phyloP scores from a whole-genome alignment of 805 yeast species.

The Ogataea salicorniae region DNA sequence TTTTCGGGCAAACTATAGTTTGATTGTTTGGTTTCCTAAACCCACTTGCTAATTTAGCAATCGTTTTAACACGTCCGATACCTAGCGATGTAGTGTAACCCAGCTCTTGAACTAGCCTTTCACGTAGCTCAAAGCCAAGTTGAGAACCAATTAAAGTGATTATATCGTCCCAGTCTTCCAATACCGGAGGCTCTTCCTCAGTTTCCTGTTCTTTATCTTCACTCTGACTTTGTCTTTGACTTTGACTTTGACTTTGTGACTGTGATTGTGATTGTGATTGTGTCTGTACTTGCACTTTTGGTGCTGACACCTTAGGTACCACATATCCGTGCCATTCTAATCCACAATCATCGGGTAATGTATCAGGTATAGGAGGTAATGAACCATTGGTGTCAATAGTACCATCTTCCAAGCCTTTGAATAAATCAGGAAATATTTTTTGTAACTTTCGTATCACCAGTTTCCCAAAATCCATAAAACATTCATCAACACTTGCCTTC shows the following conservation, averaged over 20 bases:
- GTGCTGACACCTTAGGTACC: constrained; percentile 7
- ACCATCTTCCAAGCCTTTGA: constrained; percentile 2
- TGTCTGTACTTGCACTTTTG: no score
- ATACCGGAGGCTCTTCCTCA: constrained; percentile 1
- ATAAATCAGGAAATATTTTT: constrained; percentile 45
- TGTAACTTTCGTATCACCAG: constrained; percentile 40
- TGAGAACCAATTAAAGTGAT: constrained; percentile 62
- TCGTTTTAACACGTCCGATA: constrained; percentile 63
- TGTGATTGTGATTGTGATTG: no score
- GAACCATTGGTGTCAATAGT: constrained; percentile 10
- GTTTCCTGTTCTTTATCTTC: constrained; percentile 16
- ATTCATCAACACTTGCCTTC: constrained; percentile 95
- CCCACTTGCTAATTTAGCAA: constrained; percentile 87
- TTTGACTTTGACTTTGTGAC: no score
- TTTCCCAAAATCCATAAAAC: constrained; percentile 79
- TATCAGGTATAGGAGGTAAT: constrained; percentile 43
- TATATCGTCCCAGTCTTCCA: constrained; percentile 78
- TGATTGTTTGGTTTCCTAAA: constrained; percentile 82
- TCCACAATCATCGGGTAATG: constrained; percentile 24
- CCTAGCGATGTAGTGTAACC: constrained; percentile 93
- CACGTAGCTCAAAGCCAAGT: constrained; percentile 50
- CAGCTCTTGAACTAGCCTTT: constrained; percentile 44
- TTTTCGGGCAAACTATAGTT: constrained; percentile 55
- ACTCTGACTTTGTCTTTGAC: no score
- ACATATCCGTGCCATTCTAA: constrained; percentile 30